Percentiles rank a stretch among this genome's conserved stretches.
Evolutionary conservation across 441 rosid genomes (phyloP).

Genomic region (Euphorbia schlechtendalii): DNA sequence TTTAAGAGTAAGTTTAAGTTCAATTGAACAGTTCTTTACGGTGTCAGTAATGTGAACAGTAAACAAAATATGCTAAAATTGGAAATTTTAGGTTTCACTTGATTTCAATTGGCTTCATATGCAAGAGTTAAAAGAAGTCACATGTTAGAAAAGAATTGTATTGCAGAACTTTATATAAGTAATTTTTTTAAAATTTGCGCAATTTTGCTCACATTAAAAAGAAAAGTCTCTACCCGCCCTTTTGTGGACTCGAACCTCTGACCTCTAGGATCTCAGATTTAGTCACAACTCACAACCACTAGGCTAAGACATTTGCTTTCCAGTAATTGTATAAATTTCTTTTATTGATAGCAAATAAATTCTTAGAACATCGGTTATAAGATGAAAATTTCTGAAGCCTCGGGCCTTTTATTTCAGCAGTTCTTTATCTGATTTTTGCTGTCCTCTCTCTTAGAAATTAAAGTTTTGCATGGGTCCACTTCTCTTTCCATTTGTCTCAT

Average conservation of each 20-base stretch:
- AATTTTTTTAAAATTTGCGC: too few relatives aligned
- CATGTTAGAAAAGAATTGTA: background rate
- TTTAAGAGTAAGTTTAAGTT: slow-evolving; percentile 63
- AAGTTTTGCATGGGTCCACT: background rate
- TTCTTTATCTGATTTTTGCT: background rate
- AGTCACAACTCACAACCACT: too few relatives aligned
- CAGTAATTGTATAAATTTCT: background rate
- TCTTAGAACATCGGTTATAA: background rate
- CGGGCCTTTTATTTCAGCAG: background rate
- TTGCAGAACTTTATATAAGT: background rate
- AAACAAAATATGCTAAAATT: background rate
- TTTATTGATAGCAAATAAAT: background rate
- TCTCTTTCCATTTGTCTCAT: background rate
- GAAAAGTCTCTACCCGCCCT: too few relatives aligned
- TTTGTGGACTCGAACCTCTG: too few relatives aligned
- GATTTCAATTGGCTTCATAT: background rate
- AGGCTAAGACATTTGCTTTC: too few relatives aligned
- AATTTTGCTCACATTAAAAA: too few relatives aligned
- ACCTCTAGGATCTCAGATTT: too few relatives aligned
- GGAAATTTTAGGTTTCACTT: background rate
- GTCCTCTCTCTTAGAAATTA: background rate
- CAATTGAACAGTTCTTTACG: background rate
- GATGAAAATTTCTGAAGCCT: background rate
- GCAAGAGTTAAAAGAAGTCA: background rate
- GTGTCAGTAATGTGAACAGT: background rate